phyloP scores from a whole-genome alignment of 768 basidiomycete species.

The Mycena polygramma region DNA sequence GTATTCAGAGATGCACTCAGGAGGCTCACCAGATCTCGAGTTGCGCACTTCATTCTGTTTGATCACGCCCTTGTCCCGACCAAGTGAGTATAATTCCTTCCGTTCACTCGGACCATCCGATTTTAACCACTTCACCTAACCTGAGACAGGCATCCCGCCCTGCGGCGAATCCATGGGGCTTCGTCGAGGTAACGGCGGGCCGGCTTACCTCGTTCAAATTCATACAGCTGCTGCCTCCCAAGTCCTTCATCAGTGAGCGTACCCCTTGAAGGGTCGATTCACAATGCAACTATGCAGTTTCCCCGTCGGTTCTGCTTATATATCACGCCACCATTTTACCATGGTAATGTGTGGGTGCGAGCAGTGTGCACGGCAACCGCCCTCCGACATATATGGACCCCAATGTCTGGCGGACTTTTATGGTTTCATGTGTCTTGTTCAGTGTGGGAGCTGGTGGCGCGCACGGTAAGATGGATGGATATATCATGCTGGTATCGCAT shows the following conservation, averaged over 20 bases:
- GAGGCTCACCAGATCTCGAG: no score
- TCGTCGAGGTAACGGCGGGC: conserved; percentile 30
- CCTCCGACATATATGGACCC: conserved; percentile 8
- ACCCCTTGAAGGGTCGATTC: background rate
- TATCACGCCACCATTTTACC: background rate
- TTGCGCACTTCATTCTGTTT: background rate
- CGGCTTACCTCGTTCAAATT: background rate
- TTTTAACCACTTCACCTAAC: background rate
- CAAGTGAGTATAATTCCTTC: background rate
- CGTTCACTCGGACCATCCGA: background rate
- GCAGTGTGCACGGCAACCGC: background rate
- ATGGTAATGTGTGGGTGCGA: conserved; percentile 6
- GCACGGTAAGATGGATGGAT: conserved; percentile 11
- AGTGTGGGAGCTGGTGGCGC: conserved; percentile 17
- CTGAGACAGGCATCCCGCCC: background rate
- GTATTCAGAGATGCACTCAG: background rate
- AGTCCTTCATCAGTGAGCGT: conserved; percentile 1
- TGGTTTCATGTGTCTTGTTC: conserved; percentile 6
- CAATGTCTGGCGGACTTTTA: conserved; percentile 11
- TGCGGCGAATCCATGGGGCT: conserved; percentile 23
- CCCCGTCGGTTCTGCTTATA: conserved; percentile 3
- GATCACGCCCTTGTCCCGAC: background rate
- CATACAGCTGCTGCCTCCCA: background rate
- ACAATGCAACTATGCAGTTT: conserved; percentile 2
- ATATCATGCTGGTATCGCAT: conserved; percentile 5